Base-by-base conservation (phyloP, 441 rosid genomes). In the Croton laevigatus region DNA sequence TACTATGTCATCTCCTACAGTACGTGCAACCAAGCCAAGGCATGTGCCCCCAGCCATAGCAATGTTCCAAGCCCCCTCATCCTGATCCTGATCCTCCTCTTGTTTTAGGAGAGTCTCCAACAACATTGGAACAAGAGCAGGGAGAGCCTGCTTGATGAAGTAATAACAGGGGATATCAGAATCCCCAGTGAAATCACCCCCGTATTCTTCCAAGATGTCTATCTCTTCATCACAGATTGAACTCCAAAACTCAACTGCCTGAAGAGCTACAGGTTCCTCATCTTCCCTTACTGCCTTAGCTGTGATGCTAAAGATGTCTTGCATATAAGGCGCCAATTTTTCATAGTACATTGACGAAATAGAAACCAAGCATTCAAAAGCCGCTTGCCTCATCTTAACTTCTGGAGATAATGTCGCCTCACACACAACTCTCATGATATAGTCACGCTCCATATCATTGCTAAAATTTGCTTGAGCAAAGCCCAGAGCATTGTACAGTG, bases 1-100 rank as follows among this genome's bases (percentile, higher is more conserved):
- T 11, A 84, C 87, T 42, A 82, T 73, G 54, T 81, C 83, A 75
- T 86, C 87, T 64, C 89, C 87, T 27, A 83, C 89, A 7, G 87
- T 82, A 20, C 81, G 77, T 40, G 89, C 83, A 65, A 86, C 87
- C 78, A 86, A 75, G 53, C 89, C 89, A 54, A 86, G 85, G 69
- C 97, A 91, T 20, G 94, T 91, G 36, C 97, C 97, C 32, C 95
- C 91, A 5, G 97, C 95, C 97, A 91, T 91, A 42, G 89, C 81
- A 69, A 86, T 75, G 20, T 83, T 83, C 89, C 87, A 86, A 17
- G 78, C 79, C 65, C 85, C 81, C 61, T 86, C 87, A 53, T 86
- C 89, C 68, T 82, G 83, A 68, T 82, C 87, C 63, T 86, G 87
- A 66, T 84, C 89, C 65, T 86, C 89, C 69, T 82, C 89, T 65